These are phyloP conservation scores for Dactylorhiza incarnata DNA, from an alignment of 106 monocot genomes.

Conservation along the genomic window DNA sequence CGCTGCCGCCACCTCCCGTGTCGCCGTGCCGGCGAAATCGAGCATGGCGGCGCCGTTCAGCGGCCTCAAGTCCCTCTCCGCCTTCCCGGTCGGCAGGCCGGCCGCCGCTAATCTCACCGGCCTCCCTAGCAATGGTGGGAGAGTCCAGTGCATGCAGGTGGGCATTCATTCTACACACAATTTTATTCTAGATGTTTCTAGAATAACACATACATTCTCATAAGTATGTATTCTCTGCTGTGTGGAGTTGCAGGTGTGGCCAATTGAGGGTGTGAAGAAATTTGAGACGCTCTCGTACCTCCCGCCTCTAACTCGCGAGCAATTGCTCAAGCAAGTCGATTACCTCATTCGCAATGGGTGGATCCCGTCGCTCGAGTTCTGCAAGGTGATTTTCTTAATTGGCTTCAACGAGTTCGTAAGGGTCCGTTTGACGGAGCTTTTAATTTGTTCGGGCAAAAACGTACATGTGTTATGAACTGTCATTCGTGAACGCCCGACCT, in stretches of 20 bases:
- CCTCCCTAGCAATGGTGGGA: constrained; percentile 62
- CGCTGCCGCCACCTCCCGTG: constrained; percentile 13
- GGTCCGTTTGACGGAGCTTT: too few relatives aligned
- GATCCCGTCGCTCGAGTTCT: constrained; percentile 61
- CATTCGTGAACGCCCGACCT: too few relatives aligned
- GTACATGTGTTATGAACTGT: too few relatives aligned
- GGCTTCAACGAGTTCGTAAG: too few relatives aligned
- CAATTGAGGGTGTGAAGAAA: constrained; percentile 50
- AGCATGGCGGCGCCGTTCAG: constrained; percentile 47
- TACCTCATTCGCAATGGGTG: constrained; percentile 39
- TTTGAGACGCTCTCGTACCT: constrained; percentile 77
- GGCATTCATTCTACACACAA: neutral
- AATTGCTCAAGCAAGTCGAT: constrained; percentile 43
- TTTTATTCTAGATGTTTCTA: neutral
- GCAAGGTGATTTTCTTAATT: constrained; percentile 26
- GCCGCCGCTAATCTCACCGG: constrained; percentile 20
- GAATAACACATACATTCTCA: neutral
- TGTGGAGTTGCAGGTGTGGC: constrained; percentile 63
- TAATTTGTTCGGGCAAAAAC: too few relatives aligned
- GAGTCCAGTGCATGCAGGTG: constrained; percentile 60
- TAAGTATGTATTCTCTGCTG: neutral
- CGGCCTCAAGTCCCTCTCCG: constrained; percentile 42
- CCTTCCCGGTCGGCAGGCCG: constrained; percentile 35
- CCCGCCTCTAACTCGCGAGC: constrained; percentile 20
- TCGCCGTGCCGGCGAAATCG: constrained; percentile 18